phyloP scores from a whole-genome alignment of 495 filamentous ascomycete species.

The Podospora comata region DNA sequence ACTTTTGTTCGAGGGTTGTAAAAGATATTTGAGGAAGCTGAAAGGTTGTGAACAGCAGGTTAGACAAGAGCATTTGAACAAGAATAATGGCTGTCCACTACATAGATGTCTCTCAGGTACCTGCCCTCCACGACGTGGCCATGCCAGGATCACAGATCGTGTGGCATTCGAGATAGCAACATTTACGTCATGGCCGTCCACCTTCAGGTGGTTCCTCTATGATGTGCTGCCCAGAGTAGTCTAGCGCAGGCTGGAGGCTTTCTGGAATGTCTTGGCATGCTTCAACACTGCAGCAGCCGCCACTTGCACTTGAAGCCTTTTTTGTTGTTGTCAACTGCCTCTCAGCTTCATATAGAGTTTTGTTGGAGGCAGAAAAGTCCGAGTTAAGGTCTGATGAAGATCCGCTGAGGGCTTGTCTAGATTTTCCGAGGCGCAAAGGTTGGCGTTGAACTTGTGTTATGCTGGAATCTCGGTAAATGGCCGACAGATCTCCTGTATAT shows the following conservation, averaged over 20 bases:
- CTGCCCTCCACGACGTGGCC: too few relatives aligned
- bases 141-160: not conserved
- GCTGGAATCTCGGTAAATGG: not conserved
- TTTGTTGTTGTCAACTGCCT: not conserved
- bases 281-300: not conserved
- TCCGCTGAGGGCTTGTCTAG: not conserved
- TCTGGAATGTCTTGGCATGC: not conserved
- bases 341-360: not conserved
- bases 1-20: too few relatives aligned
- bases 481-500: not conserved
- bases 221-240: constrained; percentile 6
- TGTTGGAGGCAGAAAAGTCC: not conserved
- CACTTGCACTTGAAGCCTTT: not conserved
- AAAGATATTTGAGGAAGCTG: too few relatives aligned
- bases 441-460: too few relatives aligned
- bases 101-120: too few relatives aligned
- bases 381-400: not conserved
- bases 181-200: constrained; percentile 13
- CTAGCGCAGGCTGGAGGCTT: not conserved
- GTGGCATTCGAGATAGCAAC: constrained; percentile 2
- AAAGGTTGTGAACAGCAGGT: not conserved
- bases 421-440: not conserved
- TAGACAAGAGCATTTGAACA: not conserved
- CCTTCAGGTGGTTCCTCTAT: not conserved
- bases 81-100: too few relatives aligned